A percentile compares a stretch with the other conserved stretches of the same genome.
These are phyloP conservation scores for Maudiozyma barnettii DNA, from an alignment of 805 yeast species.

Conservation along the genomic window DNA sequence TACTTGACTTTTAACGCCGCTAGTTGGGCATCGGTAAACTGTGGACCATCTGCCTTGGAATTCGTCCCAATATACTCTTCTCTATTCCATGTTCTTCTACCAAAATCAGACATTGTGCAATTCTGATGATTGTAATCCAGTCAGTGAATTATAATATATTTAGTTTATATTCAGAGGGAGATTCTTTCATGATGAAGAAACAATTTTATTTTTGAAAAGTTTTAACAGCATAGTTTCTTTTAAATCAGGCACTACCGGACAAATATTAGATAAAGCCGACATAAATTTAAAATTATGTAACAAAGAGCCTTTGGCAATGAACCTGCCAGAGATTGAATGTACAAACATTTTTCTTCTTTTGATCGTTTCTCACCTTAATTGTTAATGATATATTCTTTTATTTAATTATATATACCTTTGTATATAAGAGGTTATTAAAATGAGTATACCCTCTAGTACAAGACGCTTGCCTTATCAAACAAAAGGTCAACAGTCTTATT, in stretches of 20 bases:
- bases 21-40: conserved; percentile 10
- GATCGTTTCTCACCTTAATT: no score
- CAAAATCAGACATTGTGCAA: conserved; percentile 31
- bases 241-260: no score
- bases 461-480: conserved; percentile 84
- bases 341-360: no score
- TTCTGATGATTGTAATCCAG: no score
- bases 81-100: conserved; percentile 66
- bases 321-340: no score
- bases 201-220: no score
- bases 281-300: no score
- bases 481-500: conserved; percentile 80
- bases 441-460: conserved; percentile 39
- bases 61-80: conserved; percentile 42
- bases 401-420: not conserved
- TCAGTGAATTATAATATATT: no score
- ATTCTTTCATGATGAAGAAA: not conserved
- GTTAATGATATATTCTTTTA: not conserved
- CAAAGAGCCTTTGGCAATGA: no score
- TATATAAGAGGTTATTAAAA: not conserved
- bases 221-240: no score
- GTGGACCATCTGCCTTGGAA: conserved; percentile 26
- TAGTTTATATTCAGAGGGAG: not conserved
- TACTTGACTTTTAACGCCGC: conserved; percentile 12
- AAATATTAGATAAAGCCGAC: no score